Evolutionary conservation across 2,329 filamentous ascomycete genomes (phyloP).

Genomic region (Truncatella angustata): DNA sequence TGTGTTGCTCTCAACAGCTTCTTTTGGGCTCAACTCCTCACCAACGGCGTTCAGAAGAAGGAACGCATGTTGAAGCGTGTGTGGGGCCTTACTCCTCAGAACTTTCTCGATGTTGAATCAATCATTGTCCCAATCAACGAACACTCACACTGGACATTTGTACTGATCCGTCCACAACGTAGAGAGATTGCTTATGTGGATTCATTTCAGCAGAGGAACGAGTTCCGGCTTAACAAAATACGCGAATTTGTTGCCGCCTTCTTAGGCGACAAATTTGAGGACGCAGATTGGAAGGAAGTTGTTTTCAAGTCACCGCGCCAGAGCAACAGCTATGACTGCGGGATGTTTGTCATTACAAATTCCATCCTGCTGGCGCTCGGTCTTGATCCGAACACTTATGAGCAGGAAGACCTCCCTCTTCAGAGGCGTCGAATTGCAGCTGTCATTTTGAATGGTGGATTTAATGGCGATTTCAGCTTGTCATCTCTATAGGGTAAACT

Average conservation of each 20-base stretch:
- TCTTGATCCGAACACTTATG: slow-evolving; percentile 49
- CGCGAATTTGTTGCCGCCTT: slow-evolving; percentile 57
- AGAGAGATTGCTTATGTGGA: slow-evolving; percentile 68
- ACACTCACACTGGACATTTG: slow-evolving; percentile 67
- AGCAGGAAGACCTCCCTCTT: slow-evolving; percentile 51
- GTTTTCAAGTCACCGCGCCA: slow-evolving; percentile 54
- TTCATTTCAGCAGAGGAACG: slow-evolving; percentile 51
- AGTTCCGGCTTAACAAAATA: slow-evolving; percentile 39
- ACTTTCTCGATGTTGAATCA: slow-evolving; percentile 64
- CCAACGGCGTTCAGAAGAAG: slow-evolving; percentile 43
- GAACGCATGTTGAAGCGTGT: slow-evolving; percentile 56
- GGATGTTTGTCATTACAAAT: slow-evolving; percentile 75
- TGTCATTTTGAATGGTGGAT: slow-evolving; percentile 66
- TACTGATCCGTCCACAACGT: slow-evolving; percentile 62
- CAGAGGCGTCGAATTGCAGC: slow-evolving; percentile 64
- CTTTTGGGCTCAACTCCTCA: slow-evolving; percentile 57
- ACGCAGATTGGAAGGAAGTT: slow-evolving; percentile 58
- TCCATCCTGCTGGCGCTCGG: slow-evolving; percentile 60
- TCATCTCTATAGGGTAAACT: slow-evolving; percentile 29
- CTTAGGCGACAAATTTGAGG: slow-evolving; percentile 50
- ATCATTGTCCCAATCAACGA: slow-evolving; percentile 70
- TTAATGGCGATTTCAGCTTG: slow-evolving; percentile 58
- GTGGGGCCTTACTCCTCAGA: slow-evolving; percentile 54
- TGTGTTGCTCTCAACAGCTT: slow-evolving; percentile 64
- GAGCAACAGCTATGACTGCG: slow-evolving; percentile 70